A percentile compares a stretch with the other conserved stretches of the same genome.
These are phyloP conservation scores for Taphrina deformans DNA, from an alignment of 1,139 yeast genomes.

Conservation along the genomic window DNA sequence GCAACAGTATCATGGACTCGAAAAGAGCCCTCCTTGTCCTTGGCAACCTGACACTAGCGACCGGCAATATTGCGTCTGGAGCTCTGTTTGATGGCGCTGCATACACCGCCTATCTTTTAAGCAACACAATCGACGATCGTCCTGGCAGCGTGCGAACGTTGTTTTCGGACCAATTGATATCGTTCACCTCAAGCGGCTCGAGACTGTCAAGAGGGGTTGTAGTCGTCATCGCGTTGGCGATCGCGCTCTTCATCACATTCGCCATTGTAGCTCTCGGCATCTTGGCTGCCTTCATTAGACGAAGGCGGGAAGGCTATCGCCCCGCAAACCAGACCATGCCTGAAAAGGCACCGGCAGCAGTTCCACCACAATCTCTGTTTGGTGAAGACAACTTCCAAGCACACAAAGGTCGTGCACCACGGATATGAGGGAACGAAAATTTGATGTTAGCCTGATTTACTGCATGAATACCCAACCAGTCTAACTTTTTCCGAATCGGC, in stretches of 20 bases:
- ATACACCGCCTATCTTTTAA: conserved; percentile 70
- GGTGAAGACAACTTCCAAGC: conserved; percentile 19
- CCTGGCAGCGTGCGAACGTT: conserved; percentile 42
- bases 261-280: conserved; percentile 65
- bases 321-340: conserved; percentile 26
- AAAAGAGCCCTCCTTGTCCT: conserved; percentile 58
- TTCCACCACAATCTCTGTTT: conserved; percentile 21
- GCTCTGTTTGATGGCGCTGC: conserved; percentile 67
- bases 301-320: conserved; percentile 50
- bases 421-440: not conserved
- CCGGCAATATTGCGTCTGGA: conserved; percentile 63
- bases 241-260: conserved; percentile 78
- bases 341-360: not conserved
- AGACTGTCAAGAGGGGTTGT: conserved; percentile 65
- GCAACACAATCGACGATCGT: conserved; percentile 41
- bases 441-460: not conserved
- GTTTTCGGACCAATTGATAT: conserved; percentile 36
- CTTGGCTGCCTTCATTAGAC: conserved; percentile 54
- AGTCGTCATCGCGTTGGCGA: conserved; percentile 82
- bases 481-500: not conserved
- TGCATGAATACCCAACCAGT: not conserved
- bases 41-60: conserved; percentile 58
- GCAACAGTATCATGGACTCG: conserved; percentile 49
- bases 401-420: conserved; percentile 5
- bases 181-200: conserved; percentile 37